These are phyloP conservation scores for Stephania yunnanensis DNA, from an alignment of 164 flowering plant genomes.

Conservation along the genomic window DNA sequence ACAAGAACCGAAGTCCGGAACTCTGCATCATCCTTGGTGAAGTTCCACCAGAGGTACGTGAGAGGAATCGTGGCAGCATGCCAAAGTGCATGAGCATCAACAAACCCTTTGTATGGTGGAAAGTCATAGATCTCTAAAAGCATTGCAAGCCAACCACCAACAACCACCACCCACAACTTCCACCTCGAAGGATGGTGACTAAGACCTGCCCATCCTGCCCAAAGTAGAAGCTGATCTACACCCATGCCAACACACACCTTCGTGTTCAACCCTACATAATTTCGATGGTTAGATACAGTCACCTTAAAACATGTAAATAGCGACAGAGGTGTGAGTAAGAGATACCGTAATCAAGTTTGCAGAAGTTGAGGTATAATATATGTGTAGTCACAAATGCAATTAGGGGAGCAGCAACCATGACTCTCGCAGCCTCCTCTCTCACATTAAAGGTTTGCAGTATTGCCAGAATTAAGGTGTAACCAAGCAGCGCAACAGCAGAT, in stretches of 20 bases:
- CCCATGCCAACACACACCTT: conserved; percentile 57
- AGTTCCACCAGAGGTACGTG: too few species aligned
- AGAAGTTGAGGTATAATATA: conserved; percentile 77
- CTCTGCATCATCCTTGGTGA: too few species aligned
- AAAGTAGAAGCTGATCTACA: conserved; percentile 49
- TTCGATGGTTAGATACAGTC: neutral
- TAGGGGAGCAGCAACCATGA: conserved; percentile 88
- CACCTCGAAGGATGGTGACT: conserved; percentile 42
- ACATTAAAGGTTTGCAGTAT: conserved; percentile 58
- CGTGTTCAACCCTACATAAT: conserved; percentile 65
- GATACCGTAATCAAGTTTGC: conserved; percentile 68
- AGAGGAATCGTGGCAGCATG: too few species aligned
- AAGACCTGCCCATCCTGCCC: conserved; percentile 75
- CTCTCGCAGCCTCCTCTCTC: conserved; percentile 71
- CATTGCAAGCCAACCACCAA: too few species aligned
- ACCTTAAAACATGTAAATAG: too few species aligned
- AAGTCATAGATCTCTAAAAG: too few species aligned
- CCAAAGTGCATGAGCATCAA: too few species aligned
- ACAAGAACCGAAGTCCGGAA: too few species aligned
- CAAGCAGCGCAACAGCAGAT: conserved; percentile 72
- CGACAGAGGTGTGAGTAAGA: neutral
- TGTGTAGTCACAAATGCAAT: conserved; percentile 80
- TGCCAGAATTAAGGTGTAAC: conserved; percentile 54
- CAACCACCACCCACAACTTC: too few species aligned
- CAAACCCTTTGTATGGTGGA: too few species aligned